These are phyloP conservation scores for Penicilliopsis zonata DNA, from an alignment of 495 filamentous ascomycete genomes.

Conservation along the genomic window DNA sequence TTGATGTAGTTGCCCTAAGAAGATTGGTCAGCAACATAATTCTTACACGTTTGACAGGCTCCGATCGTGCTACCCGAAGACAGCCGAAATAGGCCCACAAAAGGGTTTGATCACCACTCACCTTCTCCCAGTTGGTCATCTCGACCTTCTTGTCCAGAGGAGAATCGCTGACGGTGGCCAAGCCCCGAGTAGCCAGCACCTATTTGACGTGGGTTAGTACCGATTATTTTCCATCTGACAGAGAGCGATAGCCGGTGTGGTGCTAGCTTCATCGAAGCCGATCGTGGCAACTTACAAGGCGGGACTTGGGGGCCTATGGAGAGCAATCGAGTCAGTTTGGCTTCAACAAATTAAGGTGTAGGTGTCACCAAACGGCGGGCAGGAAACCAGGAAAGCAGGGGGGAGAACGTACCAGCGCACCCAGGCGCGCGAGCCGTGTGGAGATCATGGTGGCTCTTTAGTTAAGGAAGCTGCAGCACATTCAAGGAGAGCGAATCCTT, in stretches of 20 bases:
- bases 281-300: constrained; percentile 36
- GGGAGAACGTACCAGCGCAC: constrained; percentile 40
- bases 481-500: constrained; percentile 25
- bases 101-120: constrained; percentile 15
- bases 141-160: constrained; percentile 68
- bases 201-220: constrained; percentile 1
- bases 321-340: constrained; percentile 13
- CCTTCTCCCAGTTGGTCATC: constrained; percentile 68
- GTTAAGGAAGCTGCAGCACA: constrained; percentile 21
- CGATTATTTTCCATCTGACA: constrained; percentile 3
- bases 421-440: constrained; percentile 42
- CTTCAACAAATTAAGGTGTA: neutral
- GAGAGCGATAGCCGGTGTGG: neutral
- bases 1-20: constrained; percentile 71
- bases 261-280: neutral
- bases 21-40: no score
- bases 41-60: no score
- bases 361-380: no score
- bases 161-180: constrained; percentile 51
- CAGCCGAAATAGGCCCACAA: no score
- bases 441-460: constrained; percentile 43
- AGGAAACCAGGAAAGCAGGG: no score
- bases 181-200: constrained; percentile 35
- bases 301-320: constrained; percentile 34
- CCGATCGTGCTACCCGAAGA: constrained; percentile 4